Evolutionary conservation across 768 basidiomycete species (phyloP).

Genomic region (Mycena belliarum): DNA sequence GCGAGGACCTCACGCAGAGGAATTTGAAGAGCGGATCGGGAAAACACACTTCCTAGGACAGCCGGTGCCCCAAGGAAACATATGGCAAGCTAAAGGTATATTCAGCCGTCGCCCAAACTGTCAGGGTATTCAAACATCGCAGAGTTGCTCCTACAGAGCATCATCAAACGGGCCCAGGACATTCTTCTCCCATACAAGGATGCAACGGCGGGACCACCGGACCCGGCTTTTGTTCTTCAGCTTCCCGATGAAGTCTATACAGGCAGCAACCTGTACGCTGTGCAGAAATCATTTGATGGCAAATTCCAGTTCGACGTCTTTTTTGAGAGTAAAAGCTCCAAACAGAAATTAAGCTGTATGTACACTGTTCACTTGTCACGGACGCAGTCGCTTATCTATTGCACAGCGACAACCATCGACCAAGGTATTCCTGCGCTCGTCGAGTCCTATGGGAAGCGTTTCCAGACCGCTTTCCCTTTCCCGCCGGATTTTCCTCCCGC

Average conservation of each 20-base stretch:
- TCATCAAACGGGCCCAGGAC: conserved; percentile 59
- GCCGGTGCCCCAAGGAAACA: conserved; percentile 55
- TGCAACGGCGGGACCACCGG: conserved; percentile 51
- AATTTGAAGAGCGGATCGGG: conserved; percentile 62
- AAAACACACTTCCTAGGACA: conserved; percentile 73
- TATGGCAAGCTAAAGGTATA: conserved; percentile 88
- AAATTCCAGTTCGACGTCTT: conserved; percentile 88
- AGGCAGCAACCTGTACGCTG: conserved; percentile 79
- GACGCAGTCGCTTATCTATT: conserved; percentile 1
- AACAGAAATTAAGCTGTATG: conserved; percentile 63
- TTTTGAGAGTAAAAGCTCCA: conserved; percentile 76
- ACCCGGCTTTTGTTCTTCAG: conserved; percentile 78
- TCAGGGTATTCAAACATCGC: conserved; percentile 1
- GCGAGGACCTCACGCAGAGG: conserved; percentile 54
- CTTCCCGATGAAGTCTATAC: conserved; percentile 73
- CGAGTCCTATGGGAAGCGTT: conserved; percentile 62
- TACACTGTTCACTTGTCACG: not conserved
- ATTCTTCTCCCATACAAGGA: conserved; percentile 58
- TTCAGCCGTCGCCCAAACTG: not conserved
- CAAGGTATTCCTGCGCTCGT: conserved; percentile 68
- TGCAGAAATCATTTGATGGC: conserved; percentile 86
- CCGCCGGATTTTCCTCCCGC: conserved; percentile 53
- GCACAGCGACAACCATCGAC: conserved; percentile 63
- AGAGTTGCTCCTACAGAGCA: conserved; percentile 66
- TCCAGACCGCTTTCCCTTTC: conserved; percentile 69